Base-by-base conservation (phyloP, 2,329 filamentous ascomycete species). In the Sporothrix dimorphospora region DNA sequence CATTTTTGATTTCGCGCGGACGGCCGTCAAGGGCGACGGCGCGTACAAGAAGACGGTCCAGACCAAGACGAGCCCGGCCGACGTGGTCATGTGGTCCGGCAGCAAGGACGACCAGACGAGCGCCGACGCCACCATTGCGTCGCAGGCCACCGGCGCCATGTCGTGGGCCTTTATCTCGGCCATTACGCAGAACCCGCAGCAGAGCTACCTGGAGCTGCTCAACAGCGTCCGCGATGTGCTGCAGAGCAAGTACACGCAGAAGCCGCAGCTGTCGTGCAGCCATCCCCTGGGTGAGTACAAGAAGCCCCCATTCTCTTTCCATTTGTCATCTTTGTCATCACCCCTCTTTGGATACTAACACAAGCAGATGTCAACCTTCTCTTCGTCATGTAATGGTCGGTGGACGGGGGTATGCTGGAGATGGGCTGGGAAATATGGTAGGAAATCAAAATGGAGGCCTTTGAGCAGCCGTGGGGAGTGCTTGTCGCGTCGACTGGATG, bases 31-130 rank as follows among this genome's bases (percentile, higher is more conserved):
- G 85, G 94, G 95, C 76, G 87, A 96, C 72, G 90, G 94, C n/a
- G 91, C 91, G 7, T 91, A 94, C 81, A 88, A 94, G 82, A 91
- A 91, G 79, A 90, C 94, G 67, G 83, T 94, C 76, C 87, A 91
- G 76, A 98, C 95, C 55, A 98, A 97, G 86, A 98, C 95, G 12
- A 96, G 92, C 65, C 92, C 94, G 1, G 96, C 96, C 59, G 96
- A 98, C 81, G 95, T 99, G 59, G 88, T 98, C 80, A 98, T 98
- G 94, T 96, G 94, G 89, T 97, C 94, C 71, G 96, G 96, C 72
- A 97, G 93, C 84, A 98, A 98, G 82, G 96, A 98, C 79, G 90
- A 92, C 76, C 96, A 99, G 83, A 99, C 95, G 78, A 97, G 94
- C 75, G 92, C 94, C 81, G 96, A 99, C 80, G 94, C 95, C n/a